Percentiles rank a stretch among this genome's conserved stretches.
Evolutionary conservation across 345 rosid species (phyloP).

Genomic region (Eucalyptus albens): DNA sequence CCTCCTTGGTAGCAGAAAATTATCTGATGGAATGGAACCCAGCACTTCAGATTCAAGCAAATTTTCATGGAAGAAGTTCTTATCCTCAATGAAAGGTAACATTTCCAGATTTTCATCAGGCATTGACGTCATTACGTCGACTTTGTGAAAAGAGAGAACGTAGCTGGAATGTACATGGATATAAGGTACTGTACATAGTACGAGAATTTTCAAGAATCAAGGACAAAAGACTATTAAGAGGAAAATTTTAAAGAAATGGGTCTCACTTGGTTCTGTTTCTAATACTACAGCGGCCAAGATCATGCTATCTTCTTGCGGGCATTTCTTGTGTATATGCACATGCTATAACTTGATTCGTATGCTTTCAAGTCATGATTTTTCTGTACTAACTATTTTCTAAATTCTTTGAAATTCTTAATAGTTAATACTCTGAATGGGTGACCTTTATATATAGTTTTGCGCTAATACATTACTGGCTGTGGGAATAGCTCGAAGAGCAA

Average conservation of each 20-base stretch:
- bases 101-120: neutral
- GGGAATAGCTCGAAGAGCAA: neutral
- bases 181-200: neutral
- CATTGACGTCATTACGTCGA: neutral
- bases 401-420: neutral
- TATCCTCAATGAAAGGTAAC: neutral
- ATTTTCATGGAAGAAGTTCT: neutral
- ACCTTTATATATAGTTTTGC: neutral
- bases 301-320: neutral
- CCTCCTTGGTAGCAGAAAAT: constrained; percentile 8
- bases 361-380: neutral
- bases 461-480: neutral
- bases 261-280: neutral
- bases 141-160: neutral
- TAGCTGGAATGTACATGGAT: neutral
- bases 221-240: neutral
- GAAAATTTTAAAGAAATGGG: neutral
- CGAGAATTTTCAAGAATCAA: neutral
- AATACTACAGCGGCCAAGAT: neutral
- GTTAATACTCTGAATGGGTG: neutral
- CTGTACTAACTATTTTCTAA: neutral
- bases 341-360: neutral
- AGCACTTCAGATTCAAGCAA: neutral
- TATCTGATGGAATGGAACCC: neutral
- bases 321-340: neutral